Percentiles rank a stretch among this genome's conserved stretches.
phyloP scores from a whole-genome alignment of 225 moss, liverwort and hornwort genomes.

The Neckera pumila region DNA sequence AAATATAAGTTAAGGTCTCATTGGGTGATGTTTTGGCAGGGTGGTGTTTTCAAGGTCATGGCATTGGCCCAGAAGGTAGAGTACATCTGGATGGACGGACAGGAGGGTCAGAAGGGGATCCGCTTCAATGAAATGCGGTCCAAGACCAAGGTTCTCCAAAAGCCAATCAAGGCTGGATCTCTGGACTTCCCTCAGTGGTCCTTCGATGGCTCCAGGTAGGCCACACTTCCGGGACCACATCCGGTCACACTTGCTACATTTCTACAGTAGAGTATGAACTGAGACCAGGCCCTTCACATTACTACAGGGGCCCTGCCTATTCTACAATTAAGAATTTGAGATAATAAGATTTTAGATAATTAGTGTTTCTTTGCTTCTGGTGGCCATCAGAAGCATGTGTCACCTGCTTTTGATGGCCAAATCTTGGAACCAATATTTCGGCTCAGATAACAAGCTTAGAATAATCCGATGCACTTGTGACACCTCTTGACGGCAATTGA shows the following conservation, averaged over 20 bases:
- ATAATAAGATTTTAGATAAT: neutral
- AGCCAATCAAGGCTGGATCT: constrained; percentile 55
- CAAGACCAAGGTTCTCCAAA: constrained; percentile 75
- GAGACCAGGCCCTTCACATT: neutral
- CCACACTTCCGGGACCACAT: neutral
- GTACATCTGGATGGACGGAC: constrained; percentile 97
- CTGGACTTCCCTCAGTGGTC: constrained; percentile 83
- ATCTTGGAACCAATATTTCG: neutral
- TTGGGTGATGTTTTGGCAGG: constrained; percentile 9
- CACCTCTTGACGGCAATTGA: neutral
- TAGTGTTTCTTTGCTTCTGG: neutral
- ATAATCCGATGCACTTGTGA: neutral
- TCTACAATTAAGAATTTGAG: neutral
- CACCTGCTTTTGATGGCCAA: neutral
- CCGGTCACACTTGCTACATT: neutral
- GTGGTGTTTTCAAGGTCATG: constrained; percentile 16
- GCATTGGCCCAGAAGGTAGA: constrained; percentile 82
- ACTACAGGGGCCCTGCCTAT: neutral
- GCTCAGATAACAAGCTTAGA: neutral
- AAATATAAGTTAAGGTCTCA: neutral
- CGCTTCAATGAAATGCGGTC: constrained; percentile 96
- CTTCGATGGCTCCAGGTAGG: constrained; percentile 82
- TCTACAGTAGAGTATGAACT: neutral
- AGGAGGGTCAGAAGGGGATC: constrained; percentile 82
- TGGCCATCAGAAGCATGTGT: neutral